Evolutionary conservation across 768 basidiomycete genomes (phyloP).

Genomic region (Xerocomellus chrysenteron): DNA sequence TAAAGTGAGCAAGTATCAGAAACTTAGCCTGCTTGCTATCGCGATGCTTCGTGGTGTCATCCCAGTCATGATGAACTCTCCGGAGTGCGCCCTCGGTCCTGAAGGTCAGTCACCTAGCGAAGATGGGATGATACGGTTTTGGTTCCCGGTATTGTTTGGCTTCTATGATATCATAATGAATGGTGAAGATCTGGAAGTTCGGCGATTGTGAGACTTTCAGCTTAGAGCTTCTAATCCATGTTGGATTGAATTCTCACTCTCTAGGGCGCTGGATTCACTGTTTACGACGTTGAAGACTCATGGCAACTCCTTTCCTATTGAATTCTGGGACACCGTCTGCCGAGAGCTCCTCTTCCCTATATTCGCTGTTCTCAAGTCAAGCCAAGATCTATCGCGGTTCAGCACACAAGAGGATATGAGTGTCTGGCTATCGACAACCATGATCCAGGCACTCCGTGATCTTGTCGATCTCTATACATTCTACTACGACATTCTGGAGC

Average conservation of each 20-base stretch:
- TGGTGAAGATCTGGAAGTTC: conserved; percentile 96
- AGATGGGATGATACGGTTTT: conserved; percentile 92
- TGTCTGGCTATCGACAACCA: conserved; percentile 97
- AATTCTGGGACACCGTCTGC: conserved; percentile 98
- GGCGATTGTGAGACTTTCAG: conserved; percentile 74
- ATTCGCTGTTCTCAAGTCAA: conserved; percentile 92
- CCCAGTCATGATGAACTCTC: conserved; percentile 83
- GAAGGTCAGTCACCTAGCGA: conserved; percentile 46
- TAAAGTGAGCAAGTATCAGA: conserved; percentile 99
- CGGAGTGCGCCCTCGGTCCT: conserved; percentile 57
- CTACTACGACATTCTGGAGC: conserved; percentile 89
- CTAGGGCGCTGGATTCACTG: conserved; percentile 92
- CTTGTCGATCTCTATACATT: conserved; percentile 94
- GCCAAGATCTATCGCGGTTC: conserved; percentile 89
- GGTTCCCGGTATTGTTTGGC: conserved; percentile 96
- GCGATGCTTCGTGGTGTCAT: conserved; percentile 95
- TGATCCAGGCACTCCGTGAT: conserved; percentile 96
- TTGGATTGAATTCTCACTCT: conserved; percentile 5
- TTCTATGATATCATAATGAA: conserved; percentile 99
- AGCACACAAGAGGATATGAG: conserved; percentile 98
- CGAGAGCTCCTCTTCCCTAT: conserved; percentile 97
- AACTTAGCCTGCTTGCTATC: conserved; percentile 93
- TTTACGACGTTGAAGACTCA: conserved; percentile 92
- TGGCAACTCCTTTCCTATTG: conserved; percentile 78
- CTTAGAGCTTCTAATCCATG: neutral